These are phyloP conservation scores for Botrytis pseudocinerea DNA, from an alignment of 2,329 filamentous ascomycete species.

Conservation along the genomic window DNA sequence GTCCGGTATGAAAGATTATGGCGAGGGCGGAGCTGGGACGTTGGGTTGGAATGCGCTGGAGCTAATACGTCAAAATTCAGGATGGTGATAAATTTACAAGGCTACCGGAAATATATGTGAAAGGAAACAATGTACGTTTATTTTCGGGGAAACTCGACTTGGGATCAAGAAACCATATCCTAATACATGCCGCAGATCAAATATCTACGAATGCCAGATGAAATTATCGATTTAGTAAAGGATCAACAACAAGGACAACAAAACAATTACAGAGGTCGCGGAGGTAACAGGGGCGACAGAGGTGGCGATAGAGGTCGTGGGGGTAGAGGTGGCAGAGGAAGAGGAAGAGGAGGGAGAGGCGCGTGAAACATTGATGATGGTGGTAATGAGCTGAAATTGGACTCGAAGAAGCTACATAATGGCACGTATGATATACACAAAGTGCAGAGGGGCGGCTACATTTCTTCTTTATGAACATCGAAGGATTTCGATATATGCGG, in stretches of 20 bases:
- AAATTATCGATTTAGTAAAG: slow-evolving; percentile 92
- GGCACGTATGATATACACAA: background rate
- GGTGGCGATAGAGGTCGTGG: slow-evolving; percentile 43
- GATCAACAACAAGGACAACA: slow-evolving; percentile 65
- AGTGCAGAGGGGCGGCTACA: background rate
- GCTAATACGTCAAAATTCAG: slow-evolving; percentile 43
- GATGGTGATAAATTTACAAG: slow-evolving; percentile 94
- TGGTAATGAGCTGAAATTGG: slow-evolving; percentile 10
- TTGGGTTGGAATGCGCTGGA: slow-evolving; percentile 6
- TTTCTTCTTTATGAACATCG: background rate
- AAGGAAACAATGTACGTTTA: slow-evolving; percentile 82
- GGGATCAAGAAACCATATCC: background rate
- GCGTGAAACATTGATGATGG: slow-evolving; percentile 26
- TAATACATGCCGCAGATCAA: slow-evolving; percentile 67
- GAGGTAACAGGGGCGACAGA: slow-evolving; percentile 58
- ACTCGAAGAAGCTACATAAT: slow-evolving; percentile 11
- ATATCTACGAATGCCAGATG: slow-evolving; percentile 93
- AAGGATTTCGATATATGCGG: background rate
- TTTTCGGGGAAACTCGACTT: background rate
- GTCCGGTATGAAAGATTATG: slow-evolving; percentile 56
- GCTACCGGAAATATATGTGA: slow-evolving; percentile 90
- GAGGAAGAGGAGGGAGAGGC: slow-evolving; percentile 32
- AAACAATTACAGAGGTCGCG: slow-evolving; percentile 62
- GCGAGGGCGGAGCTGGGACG: background rate
- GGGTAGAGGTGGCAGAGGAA: slow-evolving; percentile 33